Base-by-base conservation (phyloP, 768 basidiomycete genomes). In the Mycena amicta region DNA sequence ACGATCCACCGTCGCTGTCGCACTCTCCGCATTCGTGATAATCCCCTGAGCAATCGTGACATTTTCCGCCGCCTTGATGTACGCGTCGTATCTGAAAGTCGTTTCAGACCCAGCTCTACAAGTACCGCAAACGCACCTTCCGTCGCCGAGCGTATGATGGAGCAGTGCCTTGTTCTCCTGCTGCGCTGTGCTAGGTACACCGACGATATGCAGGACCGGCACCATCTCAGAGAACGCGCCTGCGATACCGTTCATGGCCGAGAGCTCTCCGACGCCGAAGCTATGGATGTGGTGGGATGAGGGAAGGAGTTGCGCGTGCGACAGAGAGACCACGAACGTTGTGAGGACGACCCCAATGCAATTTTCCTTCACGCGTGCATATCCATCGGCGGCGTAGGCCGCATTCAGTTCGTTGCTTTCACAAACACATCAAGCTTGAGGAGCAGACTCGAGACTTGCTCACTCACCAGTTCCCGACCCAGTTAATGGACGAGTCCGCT, bases 241-340 rank as follows among this genome's bases (percentile, higher is more conserved):
- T 28, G 89, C 92, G 60, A 95, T 84, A 39, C 90, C 90, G 64
- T 92, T 92, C 30, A 90, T 86, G 4, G 94, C 93, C 39, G 89
- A 91, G 43, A 96, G 74, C 70, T 97, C 95, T n/a, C 95, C 95
- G 18, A 97, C 95, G 55, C 95, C 95, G 63, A 95, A 96, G 2
- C 43, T 45, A 23, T 45, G 13, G 22, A 45, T 15, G 43, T 23
- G 43, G 20, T 13, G 43, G n/a, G n/a, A n/a, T n/a, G n/a, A n/a
- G n/a, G n/a, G n/a, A n/a, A n/a, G n/a, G n/a, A n/a, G n/a, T n/a
- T n/a, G n/a, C 43, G 22, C 12, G 8, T 8, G 22, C 5, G 5
- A 13, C 43, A 45, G 22, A n/a, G 20, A 45, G 43, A 45, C 8
- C 13, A 45, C 43, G 20, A 23, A 45, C 43, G 90, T 97, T 12